Conservation (phyloP, 2,329 filamentous ascomycete species). For the Diaporthe citrichinensis region DNA sequence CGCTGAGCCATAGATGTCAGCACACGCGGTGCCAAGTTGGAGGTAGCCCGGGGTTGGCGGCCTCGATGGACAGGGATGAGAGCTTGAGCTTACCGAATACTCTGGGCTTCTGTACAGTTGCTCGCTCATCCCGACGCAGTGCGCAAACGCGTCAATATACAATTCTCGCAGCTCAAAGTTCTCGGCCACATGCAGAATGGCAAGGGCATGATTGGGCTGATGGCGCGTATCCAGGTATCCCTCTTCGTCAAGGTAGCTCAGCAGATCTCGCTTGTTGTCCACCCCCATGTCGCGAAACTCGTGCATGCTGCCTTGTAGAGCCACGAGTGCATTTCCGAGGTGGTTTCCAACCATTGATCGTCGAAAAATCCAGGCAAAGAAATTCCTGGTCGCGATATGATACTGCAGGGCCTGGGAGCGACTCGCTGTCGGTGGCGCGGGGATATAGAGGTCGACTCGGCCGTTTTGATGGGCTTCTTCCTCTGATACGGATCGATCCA, state of each 20-base stretch:
- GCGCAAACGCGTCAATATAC: slow-evolving; percentile 81
- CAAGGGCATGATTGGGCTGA: slow-evolving; percentile 77
- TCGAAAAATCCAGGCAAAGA: slow-evolving; percentile 79
- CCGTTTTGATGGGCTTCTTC: slow-evolving; percentile 42
- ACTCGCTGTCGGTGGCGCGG: slow-evolving; percentile 68
- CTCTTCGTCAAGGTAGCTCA: slow-evolving; percentile 76
- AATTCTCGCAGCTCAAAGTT: slow-evolving; percentile 72
- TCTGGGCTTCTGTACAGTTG: slow-evolving; percentile 69
- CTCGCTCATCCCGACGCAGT: slow-evolving; percentile 84
- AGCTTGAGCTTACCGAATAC: slow-evolving; percentile 67
- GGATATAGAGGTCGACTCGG: slow-evolving; percentile 76
- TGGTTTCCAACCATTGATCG: slow-evolving; percentile 77
- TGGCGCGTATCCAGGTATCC: slow-evolving; percentile 78
- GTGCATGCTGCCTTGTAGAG: slow-evolving; percentile 75
- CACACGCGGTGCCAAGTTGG: neutral
- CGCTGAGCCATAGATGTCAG: slow-evolving; percentile 52
- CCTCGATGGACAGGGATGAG: neutral
- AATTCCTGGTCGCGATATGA: slow-evolving; percentile 79
- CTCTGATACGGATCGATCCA: slow-evolving; percentile 52
- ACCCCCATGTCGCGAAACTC: slow-evolving; percentile 68
- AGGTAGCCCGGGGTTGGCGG: neutral
- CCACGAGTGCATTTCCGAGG: slow-evolving; percentile 74
- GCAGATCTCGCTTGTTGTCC: slow-evolving; percentile 73
- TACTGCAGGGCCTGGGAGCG: slow-evolving; percentile 71
- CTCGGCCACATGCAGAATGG: slow-evolving; percentile 77